phyloP scores from a whole-genome alignment of 305 asterid species.

The Fraxinus baroniana region DNA sequence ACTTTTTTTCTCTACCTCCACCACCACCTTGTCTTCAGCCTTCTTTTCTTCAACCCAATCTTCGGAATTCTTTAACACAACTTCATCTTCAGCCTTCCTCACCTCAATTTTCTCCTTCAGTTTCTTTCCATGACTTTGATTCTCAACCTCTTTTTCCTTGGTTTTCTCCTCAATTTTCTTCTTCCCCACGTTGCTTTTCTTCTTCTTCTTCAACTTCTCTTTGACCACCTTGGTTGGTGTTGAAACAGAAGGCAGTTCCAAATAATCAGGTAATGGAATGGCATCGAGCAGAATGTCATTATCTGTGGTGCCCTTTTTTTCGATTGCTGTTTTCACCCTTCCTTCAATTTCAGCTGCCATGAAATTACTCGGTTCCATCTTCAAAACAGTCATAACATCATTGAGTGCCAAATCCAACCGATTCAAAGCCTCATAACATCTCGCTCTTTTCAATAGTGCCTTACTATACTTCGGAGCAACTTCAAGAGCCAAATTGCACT shows the following conservation, averaged over 20 bases:
- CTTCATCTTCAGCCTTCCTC: conserved; percentile 19
- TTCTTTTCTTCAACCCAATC: conserved; percentile 41
- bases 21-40: conserved; percentile 71
- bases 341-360: conserved; percentile 74
- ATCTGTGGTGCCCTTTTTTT: conserved; percentile 36
- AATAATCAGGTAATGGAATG: conserved; percentile 47
- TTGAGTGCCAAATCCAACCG: conserved; percentile 68
- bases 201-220: conserved; percentile 42
- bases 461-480: conserved; percentile 84
- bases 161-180: conserved; percentile 27
- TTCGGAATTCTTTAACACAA: conserved; percentile 21
- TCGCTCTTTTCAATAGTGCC: conserved; percentile 83
- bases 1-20: conserved; percentile 63
- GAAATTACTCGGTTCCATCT: conserved; percentile 72
- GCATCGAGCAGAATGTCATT: conserved; percentile 38
- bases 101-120: conserved; percentile 19
- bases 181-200: conserved; percentile 40
- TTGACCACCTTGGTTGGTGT: conserved; percentile 36
- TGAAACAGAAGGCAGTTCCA: conserved; percentile 44
- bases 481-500: conserved; percentile 88
- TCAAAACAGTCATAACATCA: conserved; percentile 65
- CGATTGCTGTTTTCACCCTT: conserved; percentile 55
- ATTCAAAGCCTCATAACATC: conserved; percentile 87
- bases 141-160: conserved; percentile 21
- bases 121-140: conserved; percentile 11